These are phyloP conservation scores for Trichophyton schoenleinii DNA, from an alignment of 2,329 filamentous ascomycete species.

Conservation along the genomic window DNA sequence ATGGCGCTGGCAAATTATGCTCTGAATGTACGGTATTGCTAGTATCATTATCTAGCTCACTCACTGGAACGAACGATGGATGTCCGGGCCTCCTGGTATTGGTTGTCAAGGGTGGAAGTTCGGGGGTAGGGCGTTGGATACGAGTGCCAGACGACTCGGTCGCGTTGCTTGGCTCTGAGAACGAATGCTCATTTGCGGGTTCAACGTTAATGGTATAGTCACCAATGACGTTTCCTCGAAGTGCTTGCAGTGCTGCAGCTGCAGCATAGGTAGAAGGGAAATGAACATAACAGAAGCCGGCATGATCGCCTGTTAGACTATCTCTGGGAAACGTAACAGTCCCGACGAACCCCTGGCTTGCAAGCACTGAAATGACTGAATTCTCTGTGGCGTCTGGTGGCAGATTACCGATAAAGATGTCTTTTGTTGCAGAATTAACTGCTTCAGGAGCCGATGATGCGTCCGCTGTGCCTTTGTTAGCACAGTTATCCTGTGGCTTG, in stretches of 20 bases:
- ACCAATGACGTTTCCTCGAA: constrained; percentile 21
- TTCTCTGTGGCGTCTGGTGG: constrained; percentile 26
- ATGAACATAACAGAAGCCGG: constrained; percentile 29
- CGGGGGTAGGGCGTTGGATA: background rate
- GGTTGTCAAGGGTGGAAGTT: background rate
- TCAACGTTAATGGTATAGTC: background rate
- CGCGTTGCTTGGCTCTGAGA: background rate
- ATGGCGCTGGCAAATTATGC: background rate
- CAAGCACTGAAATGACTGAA: constrained; percentile 27
- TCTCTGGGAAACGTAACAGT: constrained; percentile 26
- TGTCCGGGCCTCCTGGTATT: background rate
- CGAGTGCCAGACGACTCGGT: background rate
- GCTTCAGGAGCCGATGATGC: background rate
- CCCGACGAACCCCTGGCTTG: constrained; percentile 26
- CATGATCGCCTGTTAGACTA: constrained; percentile 23
- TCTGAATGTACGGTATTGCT: background rate
- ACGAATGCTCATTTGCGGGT: background rate
- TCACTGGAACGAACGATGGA: background rate
- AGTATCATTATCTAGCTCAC: background rate
- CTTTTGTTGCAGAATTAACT: constrained; percentile 10
- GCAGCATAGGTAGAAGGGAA: constrained; percentile 27
- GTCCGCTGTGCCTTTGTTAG: background rate
- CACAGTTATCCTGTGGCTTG: background rate
- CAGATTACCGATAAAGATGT: constrained; percentile 31
- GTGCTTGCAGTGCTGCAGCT: constrained; percentile 24